These are phyloP conservation scores for Microdochium bolleyi DNA, from an alignment of 2,329 filamentous ascomycete genomes.

Conservation along the genomic window DNA sequence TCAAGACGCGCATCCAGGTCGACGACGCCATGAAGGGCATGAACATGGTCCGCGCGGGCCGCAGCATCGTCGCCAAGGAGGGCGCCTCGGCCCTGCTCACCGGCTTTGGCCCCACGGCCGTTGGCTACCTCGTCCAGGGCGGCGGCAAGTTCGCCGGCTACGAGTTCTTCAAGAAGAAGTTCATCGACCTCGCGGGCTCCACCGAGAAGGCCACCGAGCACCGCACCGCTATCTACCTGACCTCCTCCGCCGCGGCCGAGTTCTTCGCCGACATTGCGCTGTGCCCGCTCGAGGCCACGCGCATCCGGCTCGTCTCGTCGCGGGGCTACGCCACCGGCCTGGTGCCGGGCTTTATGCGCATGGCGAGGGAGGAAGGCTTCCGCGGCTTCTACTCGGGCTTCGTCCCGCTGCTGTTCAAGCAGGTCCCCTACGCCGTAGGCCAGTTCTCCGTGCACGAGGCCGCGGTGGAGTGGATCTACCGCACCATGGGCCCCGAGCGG, in stretches of 20 bases:
- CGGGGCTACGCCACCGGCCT: slow-evolving; percentile 70
- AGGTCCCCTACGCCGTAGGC: slow-evolving; percentile 88
- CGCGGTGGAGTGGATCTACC: slow-evolving; percentile 70
- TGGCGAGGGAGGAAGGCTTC: slow-evolving; percentile 67
- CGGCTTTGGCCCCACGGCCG: slow-evolving; percentile 76
- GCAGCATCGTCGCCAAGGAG: slow-evolving; percentile 70
- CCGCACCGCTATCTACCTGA: slow-evolving; percentile 61
- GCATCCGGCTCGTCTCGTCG: slow-evolving; percentile 71
- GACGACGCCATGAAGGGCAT: slow-evolving; percentile 79
- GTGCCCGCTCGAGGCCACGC: slow-evolving; percentile 83
- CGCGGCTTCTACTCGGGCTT: slow-evolving; percentile 88
- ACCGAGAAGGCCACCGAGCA: slow-evolving; percentile 32
- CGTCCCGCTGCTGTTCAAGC: slow-evolving; percentile 77
- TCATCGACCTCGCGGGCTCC: slow-evolving; percentile 59
- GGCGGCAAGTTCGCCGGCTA: slow-evolving; percentile 89
- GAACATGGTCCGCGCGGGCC: slow-evolving; percentile 73
- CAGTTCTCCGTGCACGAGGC: slow-evolving; percentile 95
- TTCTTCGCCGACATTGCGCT: slow-evolving; percentile 74
- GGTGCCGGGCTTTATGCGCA: slow-evolving; percentile 63
- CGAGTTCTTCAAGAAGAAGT: slow-evolving; percentile 89
- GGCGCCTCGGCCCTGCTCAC: slow-evolving; percentile 74
- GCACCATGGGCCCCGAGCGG: slow-evolving; percentile 51
- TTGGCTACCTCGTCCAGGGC: slow-evolving; percentile 84
- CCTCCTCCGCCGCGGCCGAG: slow-evolving; percentile 60
- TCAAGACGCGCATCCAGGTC: slow-evolving; percentile 89